These are phyloP conservation scores for Exophiala sideris DNA, from an alignment of 2,329 filamentous ascomycete species.

Conservation along the genomic window DNA sequence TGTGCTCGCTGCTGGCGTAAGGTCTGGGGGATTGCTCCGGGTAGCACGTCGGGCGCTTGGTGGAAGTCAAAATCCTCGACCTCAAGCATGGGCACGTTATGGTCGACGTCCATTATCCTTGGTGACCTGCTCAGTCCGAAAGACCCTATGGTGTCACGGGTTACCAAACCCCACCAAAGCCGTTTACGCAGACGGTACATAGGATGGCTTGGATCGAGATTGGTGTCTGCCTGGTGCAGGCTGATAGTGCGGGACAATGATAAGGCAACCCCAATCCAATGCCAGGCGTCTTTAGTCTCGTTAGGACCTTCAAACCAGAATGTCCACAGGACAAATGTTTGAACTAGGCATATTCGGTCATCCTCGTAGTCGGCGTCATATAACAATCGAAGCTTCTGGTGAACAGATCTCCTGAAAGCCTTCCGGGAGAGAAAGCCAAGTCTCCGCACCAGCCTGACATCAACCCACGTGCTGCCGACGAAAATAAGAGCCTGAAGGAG, in stretches of 20 bases:
- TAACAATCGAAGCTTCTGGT: slow-evolving; percentile 67
- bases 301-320: slow-evolving; percentile 97
- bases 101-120: slow-evolving; percentile 87
- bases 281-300: slow-evolving; percentile 96
- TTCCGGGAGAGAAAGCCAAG: slow-evolving; percentile 75
- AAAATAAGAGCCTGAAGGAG: slow-evolving; percentile 95
- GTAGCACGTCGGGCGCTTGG: neutral
- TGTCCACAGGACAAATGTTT: slow-evolving; percentile 84
- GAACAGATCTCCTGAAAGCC: slow-evolving; percentile 83
- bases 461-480: slow-evolving; percentile 83
- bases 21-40: neutral
- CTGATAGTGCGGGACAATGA: slow-evolving; percentile 91
- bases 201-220: neutral
- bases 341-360: slow-evolving; percentile 84
- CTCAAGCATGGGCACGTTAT: slow-evolving; percentile 84
- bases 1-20: neutral
- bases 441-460: slow-evolving; percentile 68
- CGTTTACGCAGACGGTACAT: slow-evolving; percentile 1
- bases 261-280: slow-evolving; percentile 93
- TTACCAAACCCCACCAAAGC: slow-evolving; percentile 10
- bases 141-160: slow-evolving; percentile 5
- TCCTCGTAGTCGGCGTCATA: slow-evolving; percentile 95
- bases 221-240: slow-evolving; percentile 2
- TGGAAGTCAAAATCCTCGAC: slow-evolving; percentile 78
- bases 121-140: slow-evolving; percentile 59